Conservation (phyloP, 2,329 filamentous ascomycete species). For the Phialocephala subalpina region DNA sequence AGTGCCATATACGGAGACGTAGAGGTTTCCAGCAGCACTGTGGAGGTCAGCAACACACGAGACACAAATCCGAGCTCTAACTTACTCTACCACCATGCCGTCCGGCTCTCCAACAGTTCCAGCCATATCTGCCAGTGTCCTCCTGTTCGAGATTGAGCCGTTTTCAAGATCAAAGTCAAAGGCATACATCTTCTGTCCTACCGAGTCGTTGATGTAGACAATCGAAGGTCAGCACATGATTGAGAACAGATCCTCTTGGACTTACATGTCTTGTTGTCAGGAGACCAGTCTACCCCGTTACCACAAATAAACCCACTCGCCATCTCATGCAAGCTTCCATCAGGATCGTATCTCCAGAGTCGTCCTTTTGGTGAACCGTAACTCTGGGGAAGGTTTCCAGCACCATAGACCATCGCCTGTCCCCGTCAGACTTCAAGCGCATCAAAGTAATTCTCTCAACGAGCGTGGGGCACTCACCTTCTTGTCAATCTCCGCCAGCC, state of each 20-base stretch:
- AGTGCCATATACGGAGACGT: constrained; percentile 47
- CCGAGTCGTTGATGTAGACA: constrained; percentile 20
- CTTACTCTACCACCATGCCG: constrained; percentile 50
- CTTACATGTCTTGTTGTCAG: constrained; percentile 45
- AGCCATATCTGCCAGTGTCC: constrained; percentile 12
- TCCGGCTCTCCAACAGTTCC: constrained; percentile 43
- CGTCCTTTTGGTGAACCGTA: constrained; percentile 42
- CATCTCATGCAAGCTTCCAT: constrained; percentile 46
- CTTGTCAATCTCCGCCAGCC: constrained; percentile 46
- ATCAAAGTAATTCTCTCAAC: neutral
- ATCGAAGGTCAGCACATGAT: constrained; percentile 37
- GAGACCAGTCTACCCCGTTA: constrained; percentile 48
- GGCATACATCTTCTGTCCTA: constrained; percentile 19
- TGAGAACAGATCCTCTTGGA: constrained; percentile 40
- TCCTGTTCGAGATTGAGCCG: constrained; percentile 15
- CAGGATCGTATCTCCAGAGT: constrained; percentile 41
- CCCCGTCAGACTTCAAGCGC: neutral
- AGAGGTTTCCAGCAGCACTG: constrained; percentile 47
- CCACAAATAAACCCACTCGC: constrained; percentile 45
- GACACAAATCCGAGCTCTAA: neutral
- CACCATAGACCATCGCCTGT: constrained; percentile 44
- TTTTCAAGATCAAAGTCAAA: constrained; percentile 17
- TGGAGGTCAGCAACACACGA: neutral
- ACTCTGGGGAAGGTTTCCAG: constrained; percentile 41
- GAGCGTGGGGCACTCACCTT: constrained; percentile 11